Evolutionary conservation across 179 eudicot genomes (phyloP).

Genomic region (Camellia oleifera): DNA sequence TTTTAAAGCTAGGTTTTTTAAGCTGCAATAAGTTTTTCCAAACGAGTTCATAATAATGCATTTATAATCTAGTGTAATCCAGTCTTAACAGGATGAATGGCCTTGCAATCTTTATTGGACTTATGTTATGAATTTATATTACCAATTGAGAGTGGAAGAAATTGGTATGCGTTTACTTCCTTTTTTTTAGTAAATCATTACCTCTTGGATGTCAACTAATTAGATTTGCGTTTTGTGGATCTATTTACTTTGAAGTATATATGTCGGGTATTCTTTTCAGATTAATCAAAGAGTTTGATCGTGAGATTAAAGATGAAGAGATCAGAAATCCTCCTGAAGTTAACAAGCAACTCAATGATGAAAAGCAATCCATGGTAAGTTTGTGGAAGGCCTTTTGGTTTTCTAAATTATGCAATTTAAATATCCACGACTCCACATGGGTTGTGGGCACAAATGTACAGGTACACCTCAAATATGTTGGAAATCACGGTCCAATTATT

Average conservation of each 20-base stretch:
- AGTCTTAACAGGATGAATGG: not conserved
- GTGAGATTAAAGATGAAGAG: conserved; percentile 94
- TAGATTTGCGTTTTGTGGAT: not conserved
- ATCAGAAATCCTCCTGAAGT: conserved; percentile 73
- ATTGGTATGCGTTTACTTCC: too few relatives aligned
- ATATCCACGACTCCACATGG: not conserved
- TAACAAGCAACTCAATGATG: conserved; percentile 87
- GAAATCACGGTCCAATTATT: not conserved
- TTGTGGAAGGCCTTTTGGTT: not conserved
- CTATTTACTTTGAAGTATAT: not conserved
- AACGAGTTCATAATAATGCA: not conserved
- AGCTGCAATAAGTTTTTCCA: too few relatives aligned
- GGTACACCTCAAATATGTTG: not conserved
- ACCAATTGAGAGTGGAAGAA: not conserved
- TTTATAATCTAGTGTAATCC: not conserved
- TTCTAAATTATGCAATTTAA: not conserved
- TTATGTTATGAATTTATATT: not conserved
- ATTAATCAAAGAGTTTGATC: conserved; percentile 95
- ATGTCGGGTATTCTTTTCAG: conserved; percentile 30
- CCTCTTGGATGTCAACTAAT: not conserved
- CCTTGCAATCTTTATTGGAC: not conserved
- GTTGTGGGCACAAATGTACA: not conserved
- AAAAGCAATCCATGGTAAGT: conserved; percentile 88
- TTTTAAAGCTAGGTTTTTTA: too few relatives aligned
- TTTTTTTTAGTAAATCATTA: not conserved